Percentiles rank a stretch among this genome's conserved stretches.
Evolutionary conservation across 768 basidiomycete species (phyloP).

Genomic region (Podaxis sp.): DNA sequence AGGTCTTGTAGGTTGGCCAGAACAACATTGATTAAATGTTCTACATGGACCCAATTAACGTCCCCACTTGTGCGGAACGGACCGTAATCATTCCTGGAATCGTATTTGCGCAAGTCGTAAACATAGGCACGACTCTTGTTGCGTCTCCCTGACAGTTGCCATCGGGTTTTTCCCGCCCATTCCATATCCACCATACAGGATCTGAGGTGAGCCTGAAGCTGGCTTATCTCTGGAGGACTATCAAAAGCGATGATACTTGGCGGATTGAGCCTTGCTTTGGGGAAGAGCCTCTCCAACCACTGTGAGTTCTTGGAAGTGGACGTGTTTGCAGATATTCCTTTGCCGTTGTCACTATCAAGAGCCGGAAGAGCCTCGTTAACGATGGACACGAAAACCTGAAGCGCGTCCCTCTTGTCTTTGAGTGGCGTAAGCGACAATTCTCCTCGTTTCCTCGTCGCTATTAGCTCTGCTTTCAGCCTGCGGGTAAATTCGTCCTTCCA

Average conservation of each 20-base stretch:
- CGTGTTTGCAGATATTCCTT: not conserved
- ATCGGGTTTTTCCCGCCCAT: not conserved
- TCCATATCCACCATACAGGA: slow-evolving; percentile 34
- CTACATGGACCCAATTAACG: slow-evolving; percentile 63
- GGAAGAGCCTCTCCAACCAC: slow-evolving; percentile 43
- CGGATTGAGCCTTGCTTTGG: not conserved
- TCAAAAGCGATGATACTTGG: not conserved
- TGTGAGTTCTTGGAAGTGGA: slow-evolving; percentile 34
- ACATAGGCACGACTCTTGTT: slow-evolving; percentile 50
- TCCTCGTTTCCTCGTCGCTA: slow-evolving; percentile 26
- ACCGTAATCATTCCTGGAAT: slow-evolving; percentile 47
- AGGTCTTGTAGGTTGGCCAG: slow-evolving; percentile 47
- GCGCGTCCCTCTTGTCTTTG: slow-evolving; percentile 26
- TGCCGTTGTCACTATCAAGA: slow-evolving; percentile 2
- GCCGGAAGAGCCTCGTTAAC: slow-evolving; percentile 31
- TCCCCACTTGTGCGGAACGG: slow-evolving; percentile 41
- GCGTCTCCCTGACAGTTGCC: slow-evolving; percentile 29
- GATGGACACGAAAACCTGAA: slow-evolving; percentile 37
- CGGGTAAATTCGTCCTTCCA: slow-evolving; percentile 14
- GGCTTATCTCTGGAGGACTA: not conserved
- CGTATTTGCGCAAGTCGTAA: slow-evolving; percentile 64
- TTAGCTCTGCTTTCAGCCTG: not conserved
- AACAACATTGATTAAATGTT: slow-evolving; percentile 53
- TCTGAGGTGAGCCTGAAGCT: slow-evolving; percentile 33
- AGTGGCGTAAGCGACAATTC: slow-evolving; percentile 23